A percentile compares a stretch with the other conserved stretches of the same genome.
phyloP scores from a whole-genome alignment of 805 yeast genomes.

The Blastobotrys muscicola region DNA sequence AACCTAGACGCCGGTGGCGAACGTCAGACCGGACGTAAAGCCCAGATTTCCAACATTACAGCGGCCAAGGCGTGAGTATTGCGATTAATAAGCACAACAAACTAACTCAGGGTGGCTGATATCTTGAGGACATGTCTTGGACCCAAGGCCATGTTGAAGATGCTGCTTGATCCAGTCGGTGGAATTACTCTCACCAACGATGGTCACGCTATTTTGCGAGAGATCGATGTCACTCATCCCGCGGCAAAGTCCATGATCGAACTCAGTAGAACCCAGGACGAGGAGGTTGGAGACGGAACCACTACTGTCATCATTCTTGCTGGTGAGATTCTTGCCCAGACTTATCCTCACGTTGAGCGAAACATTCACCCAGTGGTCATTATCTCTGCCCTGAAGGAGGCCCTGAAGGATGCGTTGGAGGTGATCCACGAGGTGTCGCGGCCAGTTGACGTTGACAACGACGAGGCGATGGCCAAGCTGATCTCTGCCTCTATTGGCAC shows the following conservation, averaged over 20 bases:
- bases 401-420: constrained; percentile 81
- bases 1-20: constrained; percentile 62
- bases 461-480: constrained; percentile 75
- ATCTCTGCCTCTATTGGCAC: constrained; percentile 93
- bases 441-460: constrained; percentile 77
- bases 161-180: constrained; percentile 89
- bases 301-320: constrained; percentile 95
- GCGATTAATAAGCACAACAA: background rate
- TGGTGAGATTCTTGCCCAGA: constrained; percentile 92
- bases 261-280: constrained; percentile 93
- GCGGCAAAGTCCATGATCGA: constrained; percentile 99
- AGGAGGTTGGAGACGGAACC: constrained; percentile 98
- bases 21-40: constrained; percentile 93
- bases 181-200: constrained; percentile 96
- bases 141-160: constrained; percentile 97
- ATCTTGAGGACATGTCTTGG: constrained; percentile 97
- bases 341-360: constrained; percentile 84
- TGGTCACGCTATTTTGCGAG: constrained; percentile 96
- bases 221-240: constrained; percentile 93
- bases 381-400: constrained; percentile 87
- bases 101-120: constrained; percentile 60
- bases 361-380: constrained; percentile 96
- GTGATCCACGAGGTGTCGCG: constrained; percentile 74
- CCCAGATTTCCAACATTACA: constrained; percentile 92
- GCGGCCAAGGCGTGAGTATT: constrained; percentile 81